Base-by-base conservation (phyloP, 306 rosid genomes). In the Arachis stenosperma region DNA sequence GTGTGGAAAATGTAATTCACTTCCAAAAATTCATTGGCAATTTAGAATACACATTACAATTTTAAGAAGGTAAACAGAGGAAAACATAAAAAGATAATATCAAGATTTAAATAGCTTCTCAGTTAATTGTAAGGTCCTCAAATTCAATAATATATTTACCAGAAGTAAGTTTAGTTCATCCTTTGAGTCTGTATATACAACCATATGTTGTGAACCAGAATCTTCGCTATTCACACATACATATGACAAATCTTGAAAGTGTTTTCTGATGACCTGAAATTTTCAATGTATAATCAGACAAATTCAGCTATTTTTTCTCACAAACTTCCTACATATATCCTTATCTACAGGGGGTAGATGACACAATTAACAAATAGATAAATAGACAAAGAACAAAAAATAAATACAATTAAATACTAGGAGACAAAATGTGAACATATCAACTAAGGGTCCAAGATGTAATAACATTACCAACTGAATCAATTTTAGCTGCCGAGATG, bases 401-500 rank as follows among this genome's bases (percentile, higher is more conserved):
- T 9, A 47, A 47, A 3, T 9, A 2, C 13, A 47, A 7, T 9
- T 8, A 59, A 60, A 33, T 33, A 33, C 37, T 33, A 2, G 4
- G 30, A 75, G 53, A 43, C 37, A 40, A 70, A 75, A 43, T 15
- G 48, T 76, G 48, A 69, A 64, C 55, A 68, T 48, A 76, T 68
- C 48, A 50, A 51, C 63, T 52, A n/a, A 68, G 36, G 66, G 65
- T 39, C 63, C 58, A 73, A 70, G 75, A 67, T 41, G 50, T 54
- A 63, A 71, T 15, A 22, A 68, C 71, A 42, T 84, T 88, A 94
- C 99, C 97, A 79, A 65, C 68, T 89, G 89, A 84, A 94, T 89
- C 89, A 94, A 77, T 73, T 67, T 90, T 78, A 81, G 86, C 77
- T 94, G 99, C 74, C 77, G 95, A 76, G 95, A 87, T 37, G 95